Conservation (phyloP, 768 basidiomycete genomes). For the Calvatia gigantea region DNA sequence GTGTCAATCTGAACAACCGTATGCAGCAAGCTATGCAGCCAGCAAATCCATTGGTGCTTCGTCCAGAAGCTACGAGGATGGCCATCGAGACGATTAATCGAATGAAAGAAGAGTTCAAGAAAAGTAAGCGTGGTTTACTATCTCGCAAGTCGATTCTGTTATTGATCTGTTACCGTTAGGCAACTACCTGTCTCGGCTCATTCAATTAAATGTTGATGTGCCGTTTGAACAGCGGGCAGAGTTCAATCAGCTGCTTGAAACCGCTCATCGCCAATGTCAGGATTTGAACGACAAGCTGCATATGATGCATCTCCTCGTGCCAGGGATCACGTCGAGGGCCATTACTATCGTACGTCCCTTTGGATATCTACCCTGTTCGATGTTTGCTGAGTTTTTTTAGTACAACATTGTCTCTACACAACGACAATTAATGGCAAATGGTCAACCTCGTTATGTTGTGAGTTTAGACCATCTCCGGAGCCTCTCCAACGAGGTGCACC, state of each 20-base stretch:
- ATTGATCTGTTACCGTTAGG: slow-evolving; percentile 5
- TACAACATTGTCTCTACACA: slow-evolving; percentile 44
- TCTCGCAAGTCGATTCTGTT: background rate
- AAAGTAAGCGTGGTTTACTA: slow-evolving; percentile 15
- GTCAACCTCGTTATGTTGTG: slow-evolving; percentile 40
- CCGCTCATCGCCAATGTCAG: slow-evolving; percentile 36
- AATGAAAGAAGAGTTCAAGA: slow-evolving; percentile 10
- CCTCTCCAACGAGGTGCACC: slow-evolving; percentile 43
- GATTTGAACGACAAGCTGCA: slow-evolving; percentile 53
- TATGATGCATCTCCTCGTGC: slow-evolving; percentile 42
- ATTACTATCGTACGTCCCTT: slow-evolving; percentile 49
- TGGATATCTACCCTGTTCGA: background rate
- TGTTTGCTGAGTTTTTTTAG: slow-evolving; percentile 23
- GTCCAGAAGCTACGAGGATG: slow-evolving; percentile 1
- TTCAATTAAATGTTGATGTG: slow-evolving; percentile 27
- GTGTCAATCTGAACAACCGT: background rate
- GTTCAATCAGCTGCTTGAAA: slow-evolving; percentile 48
- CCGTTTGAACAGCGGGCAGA: slow-evolving; percentile 52
- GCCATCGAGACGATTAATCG: slow-evolving; percentile 6
- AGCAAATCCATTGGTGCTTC: background rate
- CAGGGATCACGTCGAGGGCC: slow-evolving; percentile 43
- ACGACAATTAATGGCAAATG: slow-evolving; percentile 31
- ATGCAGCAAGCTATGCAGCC: background rate
- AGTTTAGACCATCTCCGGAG: slow-evolving; percentile 34
- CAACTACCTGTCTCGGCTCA: background rate